Conservation (phyloP, 805 yeast species). For the Starmerella scarabaei region DNA sequence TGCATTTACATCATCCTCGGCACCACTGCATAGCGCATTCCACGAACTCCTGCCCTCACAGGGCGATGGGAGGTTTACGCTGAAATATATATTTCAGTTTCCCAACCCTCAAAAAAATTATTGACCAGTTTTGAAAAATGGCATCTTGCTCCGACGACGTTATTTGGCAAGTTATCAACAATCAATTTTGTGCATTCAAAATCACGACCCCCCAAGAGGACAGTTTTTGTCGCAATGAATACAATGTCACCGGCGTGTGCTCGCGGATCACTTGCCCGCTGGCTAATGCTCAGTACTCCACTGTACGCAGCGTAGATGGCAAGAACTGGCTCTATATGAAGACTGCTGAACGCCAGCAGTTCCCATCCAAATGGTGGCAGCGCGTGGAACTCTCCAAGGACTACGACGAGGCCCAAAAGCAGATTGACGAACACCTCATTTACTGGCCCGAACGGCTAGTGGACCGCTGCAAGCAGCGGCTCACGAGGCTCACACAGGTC, state of each 20-base stretch:
- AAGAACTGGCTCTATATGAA: constrained; percentile 56
- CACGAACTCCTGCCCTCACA: too few species aligned
- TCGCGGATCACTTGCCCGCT: constrained; percentile 89
- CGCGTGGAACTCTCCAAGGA: constrained; percentile 81
- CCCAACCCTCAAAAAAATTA: neutral
- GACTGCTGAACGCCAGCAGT: constrained; percentile 94
- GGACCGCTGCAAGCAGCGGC: constrained; percentile 91
- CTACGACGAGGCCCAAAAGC: constrained; percentile 74
- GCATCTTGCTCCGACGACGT: constrained; percentile 50
- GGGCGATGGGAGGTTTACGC: too few species aligned
- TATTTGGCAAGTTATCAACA: constrained; percentile 94
- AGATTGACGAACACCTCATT: constrained; percentile 71
- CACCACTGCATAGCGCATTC: too few species aligned
- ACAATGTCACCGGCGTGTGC: constrained; percentile 90
- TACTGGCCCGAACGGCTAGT: constrained; percentile 89
- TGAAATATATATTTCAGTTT: too few species aligned
- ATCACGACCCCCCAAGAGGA: constrained; percentile 79
- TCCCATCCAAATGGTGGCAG: constrained; percentile 91
- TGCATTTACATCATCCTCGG: too few species aligned
- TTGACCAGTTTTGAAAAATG: constrained; percentile 7
- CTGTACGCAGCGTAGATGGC: constrained; percentile 28
- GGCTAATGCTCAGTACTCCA: constrained; percentile 45
- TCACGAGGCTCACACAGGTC: constrained; percentile 88
- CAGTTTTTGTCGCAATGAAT: constrained; percentile 89
- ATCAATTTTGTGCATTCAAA: constrained; percentile 91